phyloP scores from a whole-genome alignment of 306 rosid species.

The Pterocarpus santalinus region DNA sequence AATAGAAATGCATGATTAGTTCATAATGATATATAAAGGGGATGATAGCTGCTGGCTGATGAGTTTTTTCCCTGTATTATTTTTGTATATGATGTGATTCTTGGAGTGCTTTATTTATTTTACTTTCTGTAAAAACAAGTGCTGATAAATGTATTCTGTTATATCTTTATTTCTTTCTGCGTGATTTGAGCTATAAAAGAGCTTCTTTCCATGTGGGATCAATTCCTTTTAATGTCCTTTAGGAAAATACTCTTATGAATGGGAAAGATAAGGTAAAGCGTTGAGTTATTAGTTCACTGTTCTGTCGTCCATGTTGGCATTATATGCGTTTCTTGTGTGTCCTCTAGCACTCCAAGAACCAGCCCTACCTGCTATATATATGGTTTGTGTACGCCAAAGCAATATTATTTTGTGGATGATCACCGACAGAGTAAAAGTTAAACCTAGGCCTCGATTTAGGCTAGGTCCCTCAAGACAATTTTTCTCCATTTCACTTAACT shows the following conservation, averaged over 20 bases:
- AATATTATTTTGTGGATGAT: not conserved
- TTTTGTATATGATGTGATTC: conserved; percentile 13
- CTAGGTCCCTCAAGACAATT: not conserved
- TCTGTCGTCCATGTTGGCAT: not conserved
- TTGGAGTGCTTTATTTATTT: conserved; percentile 23
- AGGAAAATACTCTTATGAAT: not conserved
- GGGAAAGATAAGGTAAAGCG: conserved; percentile 38
- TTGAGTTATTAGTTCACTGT: conserved; percentile 28
- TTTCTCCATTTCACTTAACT: not conserved
- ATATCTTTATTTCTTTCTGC: conserved; percentile 28
- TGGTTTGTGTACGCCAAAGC: not conserved
- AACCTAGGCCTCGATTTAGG: not conserved
- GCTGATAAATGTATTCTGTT: conserved; percentile 26
- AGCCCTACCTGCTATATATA: not conserved
- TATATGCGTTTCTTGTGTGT: conserved; percentile 35
- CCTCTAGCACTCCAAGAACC: not conserved
- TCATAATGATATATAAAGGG: not conserved
- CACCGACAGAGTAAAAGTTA: conserved; percentile 43
- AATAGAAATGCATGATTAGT: conserved; percentile 1
- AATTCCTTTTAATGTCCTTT: conserved; percentile 42
- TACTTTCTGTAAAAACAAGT: conserved; percentile 14
- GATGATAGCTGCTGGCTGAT: not conserved
- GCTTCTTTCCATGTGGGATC: not conserved
- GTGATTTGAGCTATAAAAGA: not conserved
- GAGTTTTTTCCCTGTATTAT: not conserved